Evolutionary conservation across 352 stramenopile genomes (phyloP).

Genomic region (Pythium rhizo-oryzae): DNA sequence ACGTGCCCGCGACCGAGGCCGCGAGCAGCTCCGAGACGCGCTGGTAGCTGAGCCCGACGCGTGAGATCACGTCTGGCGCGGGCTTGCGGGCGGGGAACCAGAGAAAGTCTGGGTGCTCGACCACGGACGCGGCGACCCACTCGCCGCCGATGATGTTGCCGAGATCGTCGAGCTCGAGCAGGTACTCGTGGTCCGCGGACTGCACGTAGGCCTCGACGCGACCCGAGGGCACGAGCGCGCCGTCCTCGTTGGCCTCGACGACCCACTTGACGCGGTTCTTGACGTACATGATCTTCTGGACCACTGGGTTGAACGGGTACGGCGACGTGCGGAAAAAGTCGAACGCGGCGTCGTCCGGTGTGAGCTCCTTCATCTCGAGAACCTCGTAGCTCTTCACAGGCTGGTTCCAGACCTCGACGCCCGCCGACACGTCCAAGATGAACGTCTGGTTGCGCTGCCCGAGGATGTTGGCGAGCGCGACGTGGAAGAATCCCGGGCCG

Average conservation of each 20-base stretch:
- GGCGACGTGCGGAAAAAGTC: slow-evolving; percentile 2
- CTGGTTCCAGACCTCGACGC: slow-evolving; percentile 60
- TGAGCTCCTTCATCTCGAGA: slow-evolving; percentile 35
- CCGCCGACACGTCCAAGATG: slow-evolving; percentile 41
- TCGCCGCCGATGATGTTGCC: slow-evolving; percentile 73
- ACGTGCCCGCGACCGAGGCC: slow-evolving; percentile 10
- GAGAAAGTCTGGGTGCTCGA: slow-evolving; percentile 68
- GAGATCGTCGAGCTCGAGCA: slow-evolving; percentile 62
- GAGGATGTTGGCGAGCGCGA: slow-evolving; percentile 43
- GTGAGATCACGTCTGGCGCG: slow-evolving; percentile 32
- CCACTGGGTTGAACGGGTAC: slow-evolving; percentile 47
- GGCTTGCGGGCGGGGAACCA: slow-evolving; percentile 51
- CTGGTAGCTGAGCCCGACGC: slow-evolving; percentile 28
- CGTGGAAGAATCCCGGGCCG: slow-evolving; percentile 42
- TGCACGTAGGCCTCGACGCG: slow-evolving; percentile 11
- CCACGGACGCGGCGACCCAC: slow-evolving; percentile 57
- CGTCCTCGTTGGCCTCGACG: slow-evolving; percentile 41
- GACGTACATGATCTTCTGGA: slow-evolving; percentile 41
- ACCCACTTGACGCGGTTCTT: slow-evolving; percentile 49
- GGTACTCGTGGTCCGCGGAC: slow-evolving; percentile 41
- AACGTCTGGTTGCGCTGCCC: slow-evolving; percentile 40
- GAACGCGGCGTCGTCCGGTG: slow-evolving; percentile 25
- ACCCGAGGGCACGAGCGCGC: slow-evolving; percentile 35
- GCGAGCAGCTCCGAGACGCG: slow-evolving; percentile 19
- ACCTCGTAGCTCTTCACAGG: slow-evolving; percentile 50